Evolutionary conservation across 2,329 filamentous ascomycete genomes (phyloP), one percentile per base, ranked within the genome.

Genomic region (Penicillium frequentans): DNA sequence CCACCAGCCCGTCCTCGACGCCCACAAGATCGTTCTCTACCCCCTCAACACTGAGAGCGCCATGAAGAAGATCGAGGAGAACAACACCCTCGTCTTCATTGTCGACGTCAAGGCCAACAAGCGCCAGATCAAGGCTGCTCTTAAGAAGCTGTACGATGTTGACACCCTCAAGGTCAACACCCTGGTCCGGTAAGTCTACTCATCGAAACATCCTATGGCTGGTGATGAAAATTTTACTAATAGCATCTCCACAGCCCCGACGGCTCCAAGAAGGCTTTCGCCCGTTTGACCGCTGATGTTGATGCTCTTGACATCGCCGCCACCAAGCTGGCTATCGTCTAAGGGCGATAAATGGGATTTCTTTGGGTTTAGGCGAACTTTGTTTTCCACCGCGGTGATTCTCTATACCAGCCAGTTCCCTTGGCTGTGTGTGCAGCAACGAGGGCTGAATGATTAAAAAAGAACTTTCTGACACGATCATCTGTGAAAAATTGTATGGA

Each of bases 11-110:
- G 90, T 92, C 73, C 90, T 99, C 75, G 95, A 99, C 83, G 90
- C 93, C 83, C 90, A 93, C 87, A 97, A 96, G 88, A 86, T 98
- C 79, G 90, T 99, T 80, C 85, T 98, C 77, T 91, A 97, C 88
- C 95, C 95, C 69, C 87, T 99, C 77, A 99, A 99, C 89, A 99
- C 95, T 61, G 95, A 99, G 90, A 95, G 90, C 76, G 95, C 96
- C 75, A 98, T 99, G 93, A 99, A 99, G 91, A 97, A 97, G 90
- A 97, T 99, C 73, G 95, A 99, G 86, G 95, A 99, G 90, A 93
- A 99, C 88, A 99, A 99, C 88, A 99, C 95, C 70, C 88, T 99
- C 52, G 91, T 96, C 77, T 97, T 97, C 86, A 96, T 96, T 72
- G 91, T 96, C 76, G 90, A 97, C 71, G 83, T 93, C 80, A 96